A percentile compares a stretch with the other conserved stretches of the same genome.
phyloP scores from a whole-genome alignment of 306 rosid species.

The Cucurbita ficifolia region DNA sequence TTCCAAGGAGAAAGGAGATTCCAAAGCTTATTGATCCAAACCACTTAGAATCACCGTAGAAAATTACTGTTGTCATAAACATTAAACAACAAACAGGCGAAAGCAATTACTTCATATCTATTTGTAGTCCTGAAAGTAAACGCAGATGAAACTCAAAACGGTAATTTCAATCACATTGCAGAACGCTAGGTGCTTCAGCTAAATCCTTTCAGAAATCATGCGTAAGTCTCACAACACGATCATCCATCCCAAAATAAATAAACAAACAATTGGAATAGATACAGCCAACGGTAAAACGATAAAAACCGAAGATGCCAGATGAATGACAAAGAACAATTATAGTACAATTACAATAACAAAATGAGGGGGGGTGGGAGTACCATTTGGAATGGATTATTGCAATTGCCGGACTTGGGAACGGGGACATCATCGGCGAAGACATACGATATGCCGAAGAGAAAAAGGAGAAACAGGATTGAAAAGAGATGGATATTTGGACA shows the following conservation, averaged over 20 bases:
- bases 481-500: not conserved
- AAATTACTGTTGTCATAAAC: not conserved
- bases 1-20: not conserved
- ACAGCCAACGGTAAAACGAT: not conserved
- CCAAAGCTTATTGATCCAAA: not conserved
- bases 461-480: constrained; percentile 13
- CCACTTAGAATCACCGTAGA: not conserved
- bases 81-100: not conserved
- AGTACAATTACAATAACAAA: not conserved
- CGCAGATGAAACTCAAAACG: not conserved
- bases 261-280: not conserved
- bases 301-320: not conserved
- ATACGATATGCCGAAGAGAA: constrained; percentile 15
- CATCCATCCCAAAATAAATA: not conserved
- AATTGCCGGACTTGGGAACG: constrained; percentile 29
- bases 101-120: not conserved
- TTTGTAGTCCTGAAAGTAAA: not conserved
- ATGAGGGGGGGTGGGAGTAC: constrained; percentile 15
- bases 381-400: constrained; percentile 63
- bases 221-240: not conserved
- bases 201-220: not conserved
- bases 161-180: not conserved
- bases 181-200: not conserved
- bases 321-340: not conserved
- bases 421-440: constrained; percentile 27